Evolutionary conservation across 208 protist species (phyloP), one percentile per base, ranked within the genome.

Genomic region (Crithidia fasciculata): DNA sequence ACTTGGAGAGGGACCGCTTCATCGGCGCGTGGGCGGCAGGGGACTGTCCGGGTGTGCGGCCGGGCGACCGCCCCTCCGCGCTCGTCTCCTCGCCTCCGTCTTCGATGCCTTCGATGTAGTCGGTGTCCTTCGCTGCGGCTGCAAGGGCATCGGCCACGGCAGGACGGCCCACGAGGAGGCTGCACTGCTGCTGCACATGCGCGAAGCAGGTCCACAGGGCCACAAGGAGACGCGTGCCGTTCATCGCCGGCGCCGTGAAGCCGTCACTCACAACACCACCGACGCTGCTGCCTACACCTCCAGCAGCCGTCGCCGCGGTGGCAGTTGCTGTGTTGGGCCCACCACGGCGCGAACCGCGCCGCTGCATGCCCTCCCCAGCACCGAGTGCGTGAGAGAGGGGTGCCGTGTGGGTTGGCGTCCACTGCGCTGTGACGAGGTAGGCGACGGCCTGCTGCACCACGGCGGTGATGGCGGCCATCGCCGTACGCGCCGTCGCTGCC

Each of bases 101-200:
- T 36, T 37, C 60, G 15, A 19, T n/a, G 6, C 13, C 53, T 12
- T 78, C 74, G 37, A 52, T 60, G 54, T 74, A 59, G 15, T 66
- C 49, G 28, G 72, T 49, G n/a, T 73, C 68, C 50, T 49, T 69
- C 13, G 67, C 64, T 2, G 74, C 74, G 8, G 74, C 57, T 40
- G 53, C 45, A 43, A 79, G 61, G 19, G 74, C 74, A 0, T 73
- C 74, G 13, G 74, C 74, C 13, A 62, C 43, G 43, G 70, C 67
- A 19, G 54, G 10, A 10, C 70, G 63, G 12, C 74, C 74, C 7
- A 53, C 53, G 28, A 79, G 74, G 18, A 74, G 74, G 40, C 16
- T 50, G 13, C 61, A 79, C 52, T 79, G 74, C 60, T 74, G 74
- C 60, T 79, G 67, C 45, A 79, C 74, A 13, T 73, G 67, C 15